Evolutionary conservation across 352 stramenopile genomes (phyloP), one percentile per base, ranked within the genome.

Genomic region (Globisporangium spinosum): DNA sequence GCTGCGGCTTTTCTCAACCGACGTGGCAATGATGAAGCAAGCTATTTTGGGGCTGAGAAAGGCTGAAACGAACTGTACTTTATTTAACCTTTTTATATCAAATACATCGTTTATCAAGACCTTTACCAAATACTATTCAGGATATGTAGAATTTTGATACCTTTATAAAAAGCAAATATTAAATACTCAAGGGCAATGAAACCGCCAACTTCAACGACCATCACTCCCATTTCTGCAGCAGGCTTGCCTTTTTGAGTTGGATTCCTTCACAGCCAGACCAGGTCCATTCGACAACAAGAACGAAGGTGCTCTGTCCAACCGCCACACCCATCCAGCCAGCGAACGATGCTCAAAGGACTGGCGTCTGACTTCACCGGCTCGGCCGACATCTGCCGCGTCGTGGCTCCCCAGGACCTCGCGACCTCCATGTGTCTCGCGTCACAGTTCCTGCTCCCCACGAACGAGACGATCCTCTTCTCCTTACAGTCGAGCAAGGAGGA

Each of bases 371-470:
- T 88, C 62, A 76, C 76, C 20, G 76, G 77, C 29, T 71, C 74
- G 23, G 77, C 76, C 47, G 76, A 85, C 53, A 84, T 88, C 67
- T 88, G 79, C 74, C 71, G 58, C n/a, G 49, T 56, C n/a, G n/a
- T 56, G 49, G n/a, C n/a, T 9, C 20, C n/a, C 2, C 49, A 25
- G 8, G n/a, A 56, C 2, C 49, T 56, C 20, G 47, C n/a, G 9
- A 5, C 17, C 17, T 10, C 49, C 49, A 2, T n/a, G n/a, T 56
- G 49, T 9, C 49, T 56, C 49, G 49, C 49, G 49, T 17, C 49
- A 10, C 49, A 25, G n/a, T 56, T 56, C 49, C n/a, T 56, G 49
- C n/a, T 56, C 9, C 49, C 49, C 0, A 8, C 49, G 1, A 56
- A 7, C 9, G 49, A 56, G 49, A 35, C 15, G 17, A 47, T 70